Evolutionary conservation across 169 alveolate species (phyloP), one percentile per base, ranked within the genome.

Genomic region (Plasmodium sp.): DNA sequence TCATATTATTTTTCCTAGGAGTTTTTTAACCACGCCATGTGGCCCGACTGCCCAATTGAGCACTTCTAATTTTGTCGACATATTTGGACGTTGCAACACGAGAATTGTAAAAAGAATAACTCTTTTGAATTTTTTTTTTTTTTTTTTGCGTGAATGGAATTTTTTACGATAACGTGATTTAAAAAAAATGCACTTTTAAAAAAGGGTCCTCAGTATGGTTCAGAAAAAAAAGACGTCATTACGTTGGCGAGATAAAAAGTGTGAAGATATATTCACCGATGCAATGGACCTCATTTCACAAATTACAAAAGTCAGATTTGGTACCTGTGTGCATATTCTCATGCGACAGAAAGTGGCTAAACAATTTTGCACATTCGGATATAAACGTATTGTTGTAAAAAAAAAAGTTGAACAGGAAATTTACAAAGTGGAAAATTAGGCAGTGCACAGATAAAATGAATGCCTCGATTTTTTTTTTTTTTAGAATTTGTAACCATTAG

Each of bases 1-100:
- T 86, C 48, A 86, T 86, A 51, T 86, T 86, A 86, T 86, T 86
- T 86, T 86, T 86, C 71, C 85, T 86, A 75, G 93, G 93, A n/a
- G 93, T 86, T 75, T 86, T 86, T 51, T 86, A 45, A 86, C 71
- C 43, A 75, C 45, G 36, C 51, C 9, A 6, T 73, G 34, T 84
- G 58, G 62, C 45, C 48, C 31, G 71, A 67, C 51, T 12, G 41
- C 43, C 18, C 41, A 67, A 18, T n/a, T 62, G 27, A 83, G 56
- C 67, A 83, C 62, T 58, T 34, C 43, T 51, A 56, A 58, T 83
- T 83, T n/a, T 5, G 16, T 81, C 62, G 27, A 14, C 31, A 51
- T 81, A 10, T 82, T 54, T 18, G 71, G 71, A 51, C 36, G 54
- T 51, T 82, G 79, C 71, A 56, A n/a, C 77, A 2, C 22, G 18